Base-by-base conservation (phyloP, 2,329 filamentous ascomycete genomes). In the Pestalotiopsis sp. region DNA sequence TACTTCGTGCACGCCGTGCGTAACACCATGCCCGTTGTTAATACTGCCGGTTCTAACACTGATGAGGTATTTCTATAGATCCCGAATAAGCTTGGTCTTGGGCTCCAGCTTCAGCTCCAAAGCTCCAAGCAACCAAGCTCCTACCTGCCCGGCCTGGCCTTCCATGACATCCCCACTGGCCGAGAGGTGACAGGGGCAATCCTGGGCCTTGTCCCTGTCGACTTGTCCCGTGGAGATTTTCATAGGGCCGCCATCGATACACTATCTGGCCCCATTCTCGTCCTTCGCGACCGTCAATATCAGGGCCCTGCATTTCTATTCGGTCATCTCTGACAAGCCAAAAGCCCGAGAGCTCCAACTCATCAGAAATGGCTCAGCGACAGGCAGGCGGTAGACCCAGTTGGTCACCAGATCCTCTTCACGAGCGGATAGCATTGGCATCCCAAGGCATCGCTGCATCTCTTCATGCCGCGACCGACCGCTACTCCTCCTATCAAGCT, bases 221-320 rank as follows among this genome's bases (percentile, higher is more conserved):
- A 45, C 23, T 36, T 59, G 36, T 27, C 52, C 36, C 45, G 56
- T 59, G 38, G 56, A 27, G 65, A 59, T 72, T 76, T 70, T 77
- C 75, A 77, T 77, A 78, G 75, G 76, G 74, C 73, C 70, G 41
- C 49, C 58, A 73, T 73, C 65, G 73, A 72, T 68, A 73, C 76
- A 76, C 74, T 74, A 69, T 72, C 72, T 75, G 73, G 71, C 72
- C 73, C 73, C 73, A 70, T 71, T 67, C 20, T 74, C 72, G 72
- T 73, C 73, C 72, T 70, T 68, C 69, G 36, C 65, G 70, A 72
- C 70, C 71, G 72, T 74, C 71, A 72, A 75, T 72, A 72, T 72
- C 72, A 63, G 68, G 71, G 68, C 72, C 73, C 72, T 72, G 69
- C 70, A 69, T 72, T 75, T 69, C 74, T 73, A 78, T 78, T 78